Evolutionary conservation across 306 rosid genomes (phyloP).

Genomic region (Cucurbita ficifolia): DNA sequence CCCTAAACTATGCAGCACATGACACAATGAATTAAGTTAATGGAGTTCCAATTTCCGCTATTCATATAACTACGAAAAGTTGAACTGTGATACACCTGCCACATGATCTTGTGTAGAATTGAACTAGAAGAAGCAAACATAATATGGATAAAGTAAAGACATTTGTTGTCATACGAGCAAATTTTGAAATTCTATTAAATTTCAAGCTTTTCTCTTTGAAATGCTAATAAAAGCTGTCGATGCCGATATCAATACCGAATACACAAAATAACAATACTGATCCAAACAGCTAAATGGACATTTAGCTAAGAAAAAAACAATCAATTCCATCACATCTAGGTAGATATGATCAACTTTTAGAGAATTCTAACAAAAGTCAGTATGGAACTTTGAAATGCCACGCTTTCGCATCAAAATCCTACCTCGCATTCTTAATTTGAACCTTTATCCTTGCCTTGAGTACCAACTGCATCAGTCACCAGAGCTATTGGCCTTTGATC

Average conservation of each 20-base stretch:
- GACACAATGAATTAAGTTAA: background rate
- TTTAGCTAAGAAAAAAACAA: background rate
- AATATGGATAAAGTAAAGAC: background rate
- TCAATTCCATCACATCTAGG: background rate
- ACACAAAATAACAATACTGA: background rate
- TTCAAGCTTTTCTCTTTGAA: background rate
- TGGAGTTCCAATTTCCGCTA: background rate
- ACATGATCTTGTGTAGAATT: background rate
- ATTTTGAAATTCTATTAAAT: background rate
- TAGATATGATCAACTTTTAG: background rate
- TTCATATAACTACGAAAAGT: background rate
- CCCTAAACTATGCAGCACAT: background rate
- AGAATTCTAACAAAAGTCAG: background rate
- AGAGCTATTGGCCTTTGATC: slow-evolving; percentile 74
- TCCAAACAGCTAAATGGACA: background rate
- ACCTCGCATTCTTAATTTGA: background rate
- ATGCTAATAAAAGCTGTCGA: background rate
- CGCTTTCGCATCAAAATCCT: background rate
- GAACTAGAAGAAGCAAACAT: background rate
- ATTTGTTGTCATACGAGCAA: background rate
- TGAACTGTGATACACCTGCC: background rate
- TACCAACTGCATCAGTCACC: slow-evolving; percentile 70
- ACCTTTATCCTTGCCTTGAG: slow-evolving; percentile 51
- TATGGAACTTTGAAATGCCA: background rate
- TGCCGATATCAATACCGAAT: background rate